These are phyloP conservation scores for Epithemia pelagica DNA, from an alignment of 108 stramenopile species.

Conservation along the genomic window DNA sequence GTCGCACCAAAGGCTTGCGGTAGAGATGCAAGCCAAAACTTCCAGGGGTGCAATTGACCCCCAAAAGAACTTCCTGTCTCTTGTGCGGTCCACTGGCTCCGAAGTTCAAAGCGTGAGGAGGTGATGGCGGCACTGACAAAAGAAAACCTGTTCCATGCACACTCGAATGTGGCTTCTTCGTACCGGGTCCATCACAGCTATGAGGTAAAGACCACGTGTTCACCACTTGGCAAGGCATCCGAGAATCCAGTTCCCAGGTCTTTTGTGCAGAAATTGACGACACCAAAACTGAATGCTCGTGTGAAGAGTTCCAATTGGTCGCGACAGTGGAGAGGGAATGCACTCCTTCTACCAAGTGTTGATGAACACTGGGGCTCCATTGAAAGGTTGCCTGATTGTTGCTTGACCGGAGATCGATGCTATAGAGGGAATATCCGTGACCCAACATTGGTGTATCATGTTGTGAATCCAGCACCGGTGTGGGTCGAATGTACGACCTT, in stretches of 20 bases:
- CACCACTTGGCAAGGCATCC: constrained; percentile 49
- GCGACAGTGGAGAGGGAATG: constrained; percentile 58
- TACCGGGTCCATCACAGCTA: constrained; percentile 23
- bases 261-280: constrained; percentile 60
- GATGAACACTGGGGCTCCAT: constrained; percentile 77
- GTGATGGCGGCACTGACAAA: neutral
- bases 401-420: constrained; percentile 48
- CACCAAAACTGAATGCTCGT: constrained; percentile 42
- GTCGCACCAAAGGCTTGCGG: constrained; percentile 38
- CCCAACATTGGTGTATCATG: constrained; percentile 21
- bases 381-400: constrained; percentile 41
- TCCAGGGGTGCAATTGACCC: constrained; percentile 35
- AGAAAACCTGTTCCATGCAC: constrained; percentile 25
- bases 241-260: constrained; percentile 63
- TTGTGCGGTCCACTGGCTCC: neutral
- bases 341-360: constrained; percentile 52
- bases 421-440: constrained; percentile 51
- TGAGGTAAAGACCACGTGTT: constrained; percentile 55
- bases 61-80: constrained; percentile 9
- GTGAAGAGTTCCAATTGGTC: constrained; percentile 26
- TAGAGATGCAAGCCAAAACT: constrained; percentile 40
- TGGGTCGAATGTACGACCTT: constrained; percentile 37
- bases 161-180: constrained; percentile 13
- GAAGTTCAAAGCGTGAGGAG: neutral
- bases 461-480: constrained; percentile 7